These are phyloP conservation scores for Pichia membranifaciens DNA, from an alignment of 805 yeast genomes.

Conservation along the genomic window DNA sequence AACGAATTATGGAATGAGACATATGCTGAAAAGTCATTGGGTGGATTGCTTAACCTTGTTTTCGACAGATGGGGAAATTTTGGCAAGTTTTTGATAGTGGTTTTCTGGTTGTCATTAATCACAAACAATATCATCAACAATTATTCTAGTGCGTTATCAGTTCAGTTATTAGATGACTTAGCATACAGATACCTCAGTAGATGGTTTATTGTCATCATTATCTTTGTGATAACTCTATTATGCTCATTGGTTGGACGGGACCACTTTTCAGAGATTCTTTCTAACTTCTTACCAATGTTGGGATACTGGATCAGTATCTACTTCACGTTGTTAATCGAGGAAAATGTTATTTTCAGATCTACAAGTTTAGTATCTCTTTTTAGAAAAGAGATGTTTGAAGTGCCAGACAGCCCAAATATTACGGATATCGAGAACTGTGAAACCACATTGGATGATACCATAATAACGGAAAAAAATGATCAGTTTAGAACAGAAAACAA, in stretches of 20 bases:
- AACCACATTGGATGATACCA: not conserved
- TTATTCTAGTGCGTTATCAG: slow-evolving; percentile 75
- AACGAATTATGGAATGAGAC: slow-evolving; percentile 52
- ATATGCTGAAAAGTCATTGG: slow-evolving; percentile 59
- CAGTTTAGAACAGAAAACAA: not conserved
- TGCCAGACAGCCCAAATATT: slow-evolving; percentile 2
- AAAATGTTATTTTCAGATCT: slow-evolving; percentile 62
- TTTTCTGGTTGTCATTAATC: slow-evolving; percentile 67
- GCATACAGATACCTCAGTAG: slow-evolving; percentile 62
- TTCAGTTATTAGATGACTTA: slow-evolving; percentile 53
- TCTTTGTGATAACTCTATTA: slow-evolving; percentile 58
- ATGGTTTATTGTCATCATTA: slow-evolving; percentile 64
- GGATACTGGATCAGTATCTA: slow-evolving; percentile 90
- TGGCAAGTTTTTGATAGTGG: slow-evolving; percentile 68
- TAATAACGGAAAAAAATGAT: not conserved
- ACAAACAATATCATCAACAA: slow-evolving; percentile 79
- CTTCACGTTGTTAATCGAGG: slow-evolving; percentile 63
- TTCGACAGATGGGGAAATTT: slow-evolving; percentile 68
- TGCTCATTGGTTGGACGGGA: slow-evolving; percentile 72
- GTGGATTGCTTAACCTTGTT: slow-evolving; percentile 64
- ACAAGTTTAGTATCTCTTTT: slow-evolving; percentile 36
- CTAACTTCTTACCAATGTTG: slow-evolving; percentile 84
- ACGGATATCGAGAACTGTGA: not conserved
- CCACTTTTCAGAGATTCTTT: slow-evolving; percentile 64
- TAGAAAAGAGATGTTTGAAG: slow-evolving; percentile 35